Evolutionary conservation across 1,139 yeast species (phyloP), one percentile per base, ranked within the genome.

Genomic region (Yamadazyma aaseri): DNA sequence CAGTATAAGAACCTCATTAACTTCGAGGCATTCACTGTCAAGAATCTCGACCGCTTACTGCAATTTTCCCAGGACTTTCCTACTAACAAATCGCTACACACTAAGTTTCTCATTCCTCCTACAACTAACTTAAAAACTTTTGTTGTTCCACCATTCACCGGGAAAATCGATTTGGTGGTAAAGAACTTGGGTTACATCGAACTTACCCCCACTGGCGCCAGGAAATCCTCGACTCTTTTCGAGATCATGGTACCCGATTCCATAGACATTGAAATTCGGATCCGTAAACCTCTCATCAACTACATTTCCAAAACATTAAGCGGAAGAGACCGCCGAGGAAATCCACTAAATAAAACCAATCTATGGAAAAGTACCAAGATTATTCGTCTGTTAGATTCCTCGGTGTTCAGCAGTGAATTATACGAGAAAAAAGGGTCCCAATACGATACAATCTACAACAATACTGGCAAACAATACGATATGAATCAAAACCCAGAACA

Each of bases 171-270:
- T 46, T 50, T 86, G 17, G 86, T 86, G 0, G 49, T 87, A 10
- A 76, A 80, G 32, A 83, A 83, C 35, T 52, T 83, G 11, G 96
- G 96, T 0, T 78, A 74, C 43, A 46, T 86, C 2, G 78, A 80
- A 34, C 53, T 86, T 23, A 73, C 72, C 16, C 80, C 87, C 1
- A 79, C 84, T 0, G 92, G 95, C 2, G 41, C 53, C 2, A 62
- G 60, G 35, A 20, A 21, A 1, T 46, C 48, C 11, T 58, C 61
- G 29, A 55, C 55, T 6, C 59, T 68, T 1, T 40, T 67, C 21
- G 56, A 55, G 22, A 49, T 70, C 8, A 62, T 58, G 36, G 42
- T 68, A 10, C 68, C 71, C 2, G 46, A 50, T 10, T 58, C 63
- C 2, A 34, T 65, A 3, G 57, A 56, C 7, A n/a, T 37, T 4